These are phyloP conservation scores for Apiotrichum sp. DNA, from an alignment of 1,284 basidiomycete genomes.

Conservation along the genomic window DNA sequence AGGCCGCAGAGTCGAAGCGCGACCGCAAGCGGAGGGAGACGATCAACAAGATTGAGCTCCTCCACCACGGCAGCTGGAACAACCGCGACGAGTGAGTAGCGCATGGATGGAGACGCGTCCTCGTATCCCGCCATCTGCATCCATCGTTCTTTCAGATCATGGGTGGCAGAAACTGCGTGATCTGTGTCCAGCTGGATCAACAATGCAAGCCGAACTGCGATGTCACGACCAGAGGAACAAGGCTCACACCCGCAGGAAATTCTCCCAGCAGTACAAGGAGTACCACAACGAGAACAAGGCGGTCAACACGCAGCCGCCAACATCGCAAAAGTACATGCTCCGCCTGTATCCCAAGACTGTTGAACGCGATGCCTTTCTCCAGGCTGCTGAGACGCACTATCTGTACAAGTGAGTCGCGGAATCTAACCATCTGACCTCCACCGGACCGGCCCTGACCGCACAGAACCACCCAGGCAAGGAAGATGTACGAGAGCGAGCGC, in stretches of 20 bases:
- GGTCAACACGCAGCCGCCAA: conserved; percentile 47
- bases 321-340: conserved; percentile 48
- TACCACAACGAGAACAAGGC: conserved; percentile 43
- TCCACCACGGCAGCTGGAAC: conserved; percentile 49
- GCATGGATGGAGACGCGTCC: too few relatives aligned
- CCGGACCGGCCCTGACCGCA: too few relatives aligned
- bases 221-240: too few relatives aligned
- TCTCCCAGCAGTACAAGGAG: conserved; percentile 43
- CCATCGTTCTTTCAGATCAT: too few relatives aligned
- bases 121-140: too few relatives aligned
- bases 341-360: conserved; percentile 49
- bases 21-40: conserved; percentile 51
- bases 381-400: conserved; percentile 48
- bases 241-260: conserved; percentile 32
- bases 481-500: conserved; percentile 50
- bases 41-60: conserved; percentile 50
- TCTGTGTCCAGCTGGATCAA: too few relatives aligned
- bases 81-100: conserved; percentile 48
- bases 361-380: conserved; percentile 49
- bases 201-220: too few relatives aligned
- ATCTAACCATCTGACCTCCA: not conserved
- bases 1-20: conserved; percentile 46
- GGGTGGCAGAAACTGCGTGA: too few relatives aligned
- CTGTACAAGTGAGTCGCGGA: conserved; percentile 44
- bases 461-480: conserved; percentile 35